These are phyloP conservation scores for Pythium aquatile DNA, from an alignment of 352 stramenopile genomes.

Conservation along the genomic window DNA sequence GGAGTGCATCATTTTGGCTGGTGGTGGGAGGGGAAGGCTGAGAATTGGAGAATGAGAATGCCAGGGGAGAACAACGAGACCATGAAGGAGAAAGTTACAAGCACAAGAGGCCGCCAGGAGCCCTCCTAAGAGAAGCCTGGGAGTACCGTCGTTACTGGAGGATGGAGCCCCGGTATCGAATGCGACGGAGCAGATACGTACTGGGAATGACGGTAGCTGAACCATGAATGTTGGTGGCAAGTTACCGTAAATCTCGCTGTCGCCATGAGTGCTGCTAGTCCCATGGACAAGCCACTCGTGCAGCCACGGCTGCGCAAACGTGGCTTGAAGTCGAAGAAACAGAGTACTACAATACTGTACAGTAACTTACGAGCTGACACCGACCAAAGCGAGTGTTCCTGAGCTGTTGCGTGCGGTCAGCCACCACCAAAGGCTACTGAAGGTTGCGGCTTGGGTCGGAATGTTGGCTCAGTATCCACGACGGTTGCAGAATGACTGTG, in stretches of 20 bases:
- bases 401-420: background rate
- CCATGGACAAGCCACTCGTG: background rate
- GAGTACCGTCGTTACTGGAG: too few species aligned
- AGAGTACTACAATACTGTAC: too few species aligned
- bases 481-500: background rate
- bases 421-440: background rate
- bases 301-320: background rate
- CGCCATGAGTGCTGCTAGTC: background rate
- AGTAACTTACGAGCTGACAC: background rate
- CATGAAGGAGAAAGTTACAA: background rate
- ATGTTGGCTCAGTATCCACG: background rate
- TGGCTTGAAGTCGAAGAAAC: background rate
- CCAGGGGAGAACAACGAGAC: background rate
- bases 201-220: background rate
- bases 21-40: background rate
- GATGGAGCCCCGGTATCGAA: background rate
- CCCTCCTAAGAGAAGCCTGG: background rate
- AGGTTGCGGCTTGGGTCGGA: background rate
- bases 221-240: background rate
- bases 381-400: conserved; percentile 1
- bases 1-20: conserved; percentile 1
- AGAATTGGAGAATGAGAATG: conserved; percentile 1
- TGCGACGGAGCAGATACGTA: conserved; percentile 2
- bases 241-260: background rate
- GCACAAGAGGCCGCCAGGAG: background rate